Base-by-base conservation (phyloP, 2,329 filamentous ascomycete species). In the Aspergillus calidoustus region DNA sequence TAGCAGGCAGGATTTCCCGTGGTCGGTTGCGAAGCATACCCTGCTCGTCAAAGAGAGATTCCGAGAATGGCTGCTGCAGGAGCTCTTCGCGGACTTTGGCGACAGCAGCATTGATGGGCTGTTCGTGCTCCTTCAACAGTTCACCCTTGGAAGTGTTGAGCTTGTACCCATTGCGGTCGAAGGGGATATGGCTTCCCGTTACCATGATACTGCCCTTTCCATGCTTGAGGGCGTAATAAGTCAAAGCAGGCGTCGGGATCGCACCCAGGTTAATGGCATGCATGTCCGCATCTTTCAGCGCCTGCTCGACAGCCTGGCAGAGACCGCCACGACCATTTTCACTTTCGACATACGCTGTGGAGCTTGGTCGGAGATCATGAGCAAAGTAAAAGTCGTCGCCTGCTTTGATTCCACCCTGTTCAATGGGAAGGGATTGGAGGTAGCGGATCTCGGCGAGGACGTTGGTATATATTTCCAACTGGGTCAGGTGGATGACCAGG, bases 161-260 rank as follows among this genome's bases (percentile, higher is more conserved):
- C 52, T 75, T 75, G 60, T 75, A 75, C 13, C 73, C 72, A 61
- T 75, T 75, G 23, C 73, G 73, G 57, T 75, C 71, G 51, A 75
- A 75, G 7, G 73, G 73, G 49, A 75, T 75, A 53, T 75, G 73
- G 57, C 73, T 75, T 5, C 73, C 72, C 4, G 73, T 75, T 31
- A 75, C 72, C 73, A 75, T 75, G 38, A 75, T 74, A 59, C 71
- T 74, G 6, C 72, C 73, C 60, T 75, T 75, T 6, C 60, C 68
- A 31, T 70, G 62, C 28, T 66, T 61, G 8, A 75, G 65, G 23
- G 73, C 73, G 54, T 64, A 73, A 53, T 60, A 71, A 1, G 72
- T 73, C 3, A 75, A 63, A 19, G 72, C 72, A 2, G 72, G 73
- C 7, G 72, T 75, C 8, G 73, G 72, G 17, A 75, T 75, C 1